Evolutionary conservation across 129 eudicot genomes (phyloP).

Genomic region (Gnaphalium uliginosum): DNA sequence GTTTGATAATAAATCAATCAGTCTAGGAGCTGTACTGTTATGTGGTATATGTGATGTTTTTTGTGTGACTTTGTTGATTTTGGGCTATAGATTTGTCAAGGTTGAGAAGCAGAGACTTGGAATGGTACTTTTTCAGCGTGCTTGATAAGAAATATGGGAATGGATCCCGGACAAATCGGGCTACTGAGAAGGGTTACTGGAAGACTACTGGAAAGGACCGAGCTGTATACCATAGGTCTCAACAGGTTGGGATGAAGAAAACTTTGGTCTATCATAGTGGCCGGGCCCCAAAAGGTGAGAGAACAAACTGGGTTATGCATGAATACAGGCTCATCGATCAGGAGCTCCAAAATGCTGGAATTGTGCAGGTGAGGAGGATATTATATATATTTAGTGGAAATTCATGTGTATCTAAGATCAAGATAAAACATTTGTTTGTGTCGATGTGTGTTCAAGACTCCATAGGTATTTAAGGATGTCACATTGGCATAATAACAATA

Average conservation of each 20-base stretch:
- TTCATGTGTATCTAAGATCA: conserved; percentile 3
- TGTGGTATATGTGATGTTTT: neutral
- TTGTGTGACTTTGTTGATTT: conserved; percentile 17
- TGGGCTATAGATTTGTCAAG: conserved; percentile 50
- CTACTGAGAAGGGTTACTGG: conserved; percentile 92
- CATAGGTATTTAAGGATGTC: too few species aligned
- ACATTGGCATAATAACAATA: too few species aligned
- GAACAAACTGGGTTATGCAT: conserved; percentile 96
- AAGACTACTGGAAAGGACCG: conserved; percentile 95
- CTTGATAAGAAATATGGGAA: conserved; percentile 87
- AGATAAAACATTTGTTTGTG: neutral
- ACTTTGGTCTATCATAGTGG: conserved; percentile 83
- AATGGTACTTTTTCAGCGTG: conserved; percentile 88
- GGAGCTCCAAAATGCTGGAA: conserved; percentile 61
- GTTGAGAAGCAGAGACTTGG: conserved; percentile 75
- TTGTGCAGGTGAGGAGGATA: conserved; percentile 51
- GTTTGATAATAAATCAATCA: neutral
- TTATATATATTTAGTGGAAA: neutral
- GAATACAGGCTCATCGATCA: conserved; percentile 78
- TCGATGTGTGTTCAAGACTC: too few species aligned
- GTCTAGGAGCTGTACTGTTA: neutral
- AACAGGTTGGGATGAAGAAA: conserved; percentile 83
- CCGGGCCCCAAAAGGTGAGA: conserved; percentile 82
- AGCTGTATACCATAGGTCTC: conserved; percentile 53
- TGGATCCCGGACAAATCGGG: conserved; percentile 74